Percentiles rank a stretch among this genome's conserved stretches.
Evolutionary conservation across 371 early-diverging fungal species (phyloP).

Genomic region (Entomophthora muscae): DNA sequence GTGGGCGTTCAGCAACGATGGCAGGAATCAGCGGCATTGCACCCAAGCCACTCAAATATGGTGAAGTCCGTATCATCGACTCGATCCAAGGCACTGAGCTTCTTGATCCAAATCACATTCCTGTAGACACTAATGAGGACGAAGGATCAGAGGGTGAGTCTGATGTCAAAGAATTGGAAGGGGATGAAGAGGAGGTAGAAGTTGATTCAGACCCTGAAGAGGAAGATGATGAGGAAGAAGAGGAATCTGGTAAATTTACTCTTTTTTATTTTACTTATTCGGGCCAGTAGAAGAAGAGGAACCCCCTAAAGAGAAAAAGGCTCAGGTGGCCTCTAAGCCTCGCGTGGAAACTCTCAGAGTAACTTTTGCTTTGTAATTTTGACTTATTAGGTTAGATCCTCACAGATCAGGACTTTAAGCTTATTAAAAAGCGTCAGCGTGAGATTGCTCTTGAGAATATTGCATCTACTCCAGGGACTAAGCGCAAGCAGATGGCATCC

Average conservation of each 20-base stretch:
- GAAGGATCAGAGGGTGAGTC: constrained; percentile 24
- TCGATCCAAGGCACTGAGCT: constrained; percentile 67
- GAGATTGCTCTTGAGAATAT: not conserved
- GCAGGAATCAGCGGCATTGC: constrained; percentile 54
- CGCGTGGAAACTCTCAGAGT: constrained; percentile 6
- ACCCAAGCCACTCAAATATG: constrained; percentile 46
- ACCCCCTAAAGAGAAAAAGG: not conserved
- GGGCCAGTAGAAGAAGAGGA: constrained; percentile 10
- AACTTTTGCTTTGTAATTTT: not conserved
- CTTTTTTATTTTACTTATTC: no score
- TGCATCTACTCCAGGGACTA: not conserved
- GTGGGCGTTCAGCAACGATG: constrained; percentile 23
- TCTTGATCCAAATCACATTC: constrained; percentile 13
- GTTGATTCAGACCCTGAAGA: constrained; percentile 25
- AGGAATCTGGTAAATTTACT: constrained; percentile 16
- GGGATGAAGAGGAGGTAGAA: constrained; percentile 18
- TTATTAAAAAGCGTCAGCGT: constrained; percentile 1
- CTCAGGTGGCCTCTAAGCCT: not conserved
- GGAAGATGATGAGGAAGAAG: constrained; percentile 17
- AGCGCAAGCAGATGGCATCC: not conserved
- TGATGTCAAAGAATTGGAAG: constrained; percentile 17
- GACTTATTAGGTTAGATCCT: constrained; percentile 34
- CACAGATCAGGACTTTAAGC: constrained; percentile 74
- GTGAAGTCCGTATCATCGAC: constrained; percentile 39
- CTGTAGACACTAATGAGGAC: constrained; percentile 28